Conservation (phyloP, 306 rosid species). For the Prunus campanulata region DNA sequence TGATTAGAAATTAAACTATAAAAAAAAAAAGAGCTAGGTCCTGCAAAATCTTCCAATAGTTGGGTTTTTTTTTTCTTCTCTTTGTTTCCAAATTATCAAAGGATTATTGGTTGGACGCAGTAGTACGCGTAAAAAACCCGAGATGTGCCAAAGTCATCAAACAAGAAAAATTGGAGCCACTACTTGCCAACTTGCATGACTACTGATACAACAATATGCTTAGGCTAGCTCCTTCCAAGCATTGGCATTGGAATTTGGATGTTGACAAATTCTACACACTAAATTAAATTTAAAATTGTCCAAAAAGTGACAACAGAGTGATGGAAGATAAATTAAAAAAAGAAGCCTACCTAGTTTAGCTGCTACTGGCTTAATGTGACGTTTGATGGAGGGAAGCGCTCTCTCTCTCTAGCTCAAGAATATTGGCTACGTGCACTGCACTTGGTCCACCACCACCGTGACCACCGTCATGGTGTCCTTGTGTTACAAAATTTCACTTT, state of each 20-base stretch:
- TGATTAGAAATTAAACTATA: too few species aligned
- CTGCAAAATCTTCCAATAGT: too few species aligned
- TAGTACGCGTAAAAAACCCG: neutral
- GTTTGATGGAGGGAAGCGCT: neutral
- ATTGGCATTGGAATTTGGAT: neutral
- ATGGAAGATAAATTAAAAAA: neutral
- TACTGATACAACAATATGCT: neutral
- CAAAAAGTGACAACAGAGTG: neutral
- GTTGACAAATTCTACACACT: too few species aligned
- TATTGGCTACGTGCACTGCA: neutral
- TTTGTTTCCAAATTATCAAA: neutral
- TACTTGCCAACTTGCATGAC: neutral
- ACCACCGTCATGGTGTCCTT: neutral
- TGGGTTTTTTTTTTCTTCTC: neutral
- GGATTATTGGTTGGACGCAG: neutral
- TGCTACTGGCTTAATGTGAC: neutral
- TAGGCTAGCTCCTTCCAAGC: neutral
- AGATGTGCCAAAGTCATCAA: neutral
- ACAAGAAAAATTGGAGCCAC: neutral
- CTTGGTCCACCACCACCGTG: neutral
- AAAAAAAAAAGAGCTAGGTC: too few species aligned
- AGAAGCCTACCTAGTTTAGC: neutral
- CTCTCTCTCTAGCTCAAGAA: neutral
- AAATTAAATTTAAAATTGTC: neutral
- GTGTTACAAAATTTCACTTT: neutral